Evolutionary conservation across 768 basidiomycete genomes (phyloP), one percentile per base, ranked within the genome.

Genomic region (Suillus fuscotomentosus): DNA sequence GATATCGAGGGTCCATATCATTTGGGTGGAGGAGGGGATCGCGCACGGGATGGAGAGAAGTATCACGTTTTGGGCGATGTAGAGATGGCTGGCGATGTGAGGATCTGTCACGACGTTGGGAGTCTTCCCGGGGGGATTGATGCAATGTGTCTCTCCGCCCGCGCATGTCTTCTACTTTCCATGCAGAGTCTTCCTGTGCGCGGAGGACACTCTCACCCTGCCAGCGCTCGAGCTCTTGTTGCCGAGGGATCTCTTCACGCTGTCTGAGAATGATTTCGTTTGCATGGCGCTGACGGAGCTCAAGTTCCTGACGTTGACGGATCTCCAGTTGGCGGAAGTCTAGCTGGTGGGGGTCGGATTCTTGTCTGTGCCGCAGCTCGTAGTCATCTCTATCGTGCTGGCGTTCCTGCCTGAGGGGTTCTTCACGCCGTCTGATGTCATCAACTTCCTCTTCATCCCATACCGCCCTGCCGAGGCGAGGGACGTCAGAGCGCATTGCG

Each of bases 351-450:
- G 11, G 14, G 13, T 57, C 56, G 17, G 31, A 24, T 3, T 59
- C 57, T 59, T 42, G 57, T 27, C 57, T 59, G 27, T 59, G 57
- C 9, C 56, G 39, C 5, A 39, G 56, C 4, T 41, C 24, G 10
- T 42, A 27, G 17, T 42, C 56, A 9, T 57, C 57, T 20, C 11
- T 6, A 20, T 59, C 55, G 14, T 56, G 36, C 22, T 22, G n/a
- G n/a, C 55, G 57, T 10, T 74, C 71, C 17, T 70, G 75, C 36
- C 63, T 59, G 0, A 64, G 64, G 43, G 55, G 55, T 42, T 59
- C 57, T 5, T 59, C 57, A 2, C 41, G 41, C 27, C 57, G 42
- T 42, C 57, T 59, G 5, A 31, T 11, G 20, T 59, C 57, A 2
- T 59, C 57, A 11, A 59, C 24, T 41, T 59, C 57, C 9, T 62